Evolutionary conservation across 768 basidiomycete species (phyloP).

Genomic region (Macrocybe gigantea): DNA sequence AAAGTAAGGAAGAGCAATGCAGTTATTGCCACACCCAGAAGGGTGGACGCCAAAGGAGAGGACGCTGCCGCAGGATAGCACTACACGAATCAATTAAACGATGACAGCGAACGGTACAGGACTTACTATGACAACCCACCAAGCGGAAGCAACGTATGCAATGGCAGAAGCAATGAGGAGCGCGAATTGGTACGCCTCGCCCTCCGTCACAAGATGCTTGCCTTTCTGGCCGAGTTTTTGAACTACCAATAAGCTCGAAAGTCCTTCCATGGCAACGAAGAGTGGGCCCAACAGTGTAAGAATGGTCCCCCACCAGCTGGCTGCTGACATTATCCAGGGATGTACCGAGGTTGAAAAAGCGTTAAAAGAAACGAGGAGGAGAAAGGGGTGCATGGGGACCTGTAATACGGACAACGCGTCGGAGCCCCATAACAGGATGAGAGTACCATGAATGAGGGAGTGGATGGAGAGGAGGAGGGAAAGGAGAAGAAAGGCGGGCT

Average conservation of each 20-base stretch:
- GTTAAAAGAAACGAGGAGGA: constrained; percentile 85
- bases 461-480: constrained; percentile 74
- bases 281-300: constrained; percentile 69
- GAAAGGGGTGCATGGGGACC: constrained; percentile 82
- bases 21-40: constrained; percentile 84
- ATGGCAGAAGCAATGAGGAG: constrained; percentile 72
- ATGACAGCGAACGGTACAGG: neutral
- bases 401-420: constrained; percentile 71
- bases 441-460: constrained; percentile 77
- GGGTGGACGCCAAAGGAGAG: constrained; percentile 82
- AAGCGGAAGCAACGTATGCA: constrained; percentile 76
- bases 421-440: constrained; percentile 67
- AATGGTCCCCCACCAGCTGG: constrained; percentile 67
- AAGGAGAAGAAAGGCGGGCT: constrained; percentile 72
- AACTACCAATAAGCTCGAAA: constrained; percentile 77
- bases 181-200: constrained; percentile 72
- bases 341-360: constrained; percentile 63
- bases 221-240: constrained; percentile 79
- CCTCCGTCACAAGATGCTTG: constrained; percentile 60
- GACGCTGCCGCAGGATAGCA: constrained; percentile 79
- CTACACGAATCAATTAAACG: constrained; percentile 28
- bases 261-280: constrained; percentile 78
- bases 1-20: constrained; percentile 86
- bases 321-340: constrained; percentile 50
- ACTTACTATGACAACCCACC: constrained; percentile 82